Evolutionary conservation across 345 rosid genomes (phyloP).

Genomic region (Luvunga scandens): DNA sequence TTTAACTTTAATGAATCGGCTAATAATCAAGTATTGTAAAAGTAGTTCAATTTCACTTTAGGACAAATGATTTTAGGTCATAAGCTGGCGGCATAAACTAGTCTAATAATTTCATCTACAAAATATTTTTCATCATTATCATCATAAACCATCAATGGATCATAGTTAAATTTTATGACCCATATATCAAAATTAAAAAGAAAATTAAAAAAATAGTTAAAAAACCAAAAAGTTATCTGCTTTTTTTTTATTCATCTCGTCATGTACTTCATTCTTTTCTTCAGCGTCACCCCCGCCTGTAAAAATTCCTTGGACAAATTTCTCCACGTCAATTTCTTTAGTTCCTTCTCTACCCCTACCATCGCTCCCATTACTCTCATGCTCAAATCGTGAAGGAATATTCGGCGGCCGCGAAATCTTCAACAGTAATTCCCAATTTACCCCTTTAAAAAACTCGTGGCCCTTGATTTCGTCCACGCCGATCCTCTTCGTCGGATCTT

Average conservation of each 20-base stretch:
- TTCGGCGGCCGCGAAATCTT: slow-evolving; percentile 64
- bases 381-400: slow-evolving; percentile 39
- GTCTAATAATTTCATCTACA: too few species aligned
- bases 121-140: too few species aligned
- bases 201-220: slow-evolving; percentile 1
- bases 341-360: slow-evolving; percentile 20
- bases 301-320: slow-evolving; percentile 56
- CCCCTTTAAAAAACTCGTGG: slow-evolving; percentile 62
- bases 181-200: too few species aligned
- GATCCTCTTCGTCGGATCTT: slow-evolving; percentile 68
- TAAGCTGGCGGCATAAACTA: too few species aligned
- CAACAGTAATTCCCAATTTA: slow-evolving; percentile 56
- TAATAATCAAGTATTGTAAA: too few species aligned
- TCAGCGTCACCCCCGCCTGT: not conserved
- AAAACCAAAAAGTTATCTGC: slow-evolving; percentile 32
- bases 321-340: slow-evolving; percentile 54
- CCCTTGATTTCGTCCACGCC: slow-evolving; percentile 53
- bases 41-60: too few species aligned
- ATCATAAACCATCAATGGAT: too few species aligned
- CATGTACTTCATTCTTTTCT: not conserved
- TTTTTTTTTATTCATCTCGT: not conserved
- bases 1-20: too few species aligned
- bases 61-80: too few species aligned
- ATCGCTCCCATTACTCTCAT: not conserved
- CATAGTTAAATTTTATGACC: too few species aligned